Evolutionary conservation across 441 rosid genomes (phyloP), one percentile per base, ranked within the genome.

Genomic region (Eutrema salsugineum): DNA sequence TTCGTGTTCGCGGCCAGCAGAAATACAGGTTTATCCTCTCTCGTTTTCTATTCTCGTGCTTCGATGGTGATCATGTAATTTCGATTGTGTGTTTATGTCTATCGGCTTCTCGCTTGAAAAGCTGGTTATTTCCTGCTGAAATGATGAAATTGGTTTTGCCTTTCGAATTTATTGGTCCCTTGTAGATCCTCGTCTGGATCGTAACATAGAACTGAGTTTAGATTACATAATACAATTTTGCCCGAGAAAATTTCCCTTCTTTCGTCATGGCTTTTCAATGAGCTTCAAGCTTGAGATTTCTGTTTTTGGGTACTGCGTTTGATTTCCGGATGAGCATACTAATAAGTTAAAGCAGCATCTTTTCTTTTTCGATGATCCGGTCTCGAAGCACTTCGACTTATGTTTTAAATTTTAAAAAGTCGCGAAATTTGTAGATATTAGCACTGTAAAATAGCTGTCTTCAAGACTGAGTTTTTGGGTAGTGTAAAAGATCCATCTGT

Each of bases 1-100:
- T 83, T 72, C 76, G 83, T 63, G 81, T 87, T 79, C 85, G 78
- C 2, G 84, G 82, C 64, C 92, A 83, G 48, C 90, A 73, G 63
- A 91, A 88, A 76, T 90, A 90, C 83, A 85, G 91, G 99, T 77
- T 19, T 12, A 4, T 30, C 17, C 39, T 4, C 28, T 59, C 47
- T 61, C 17, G n/a, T n/a, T n/a, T n/a, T 33, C 15, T 30, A 43
- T 74, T 27, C 24, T 48, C 5, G 30, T 48, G 17, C 20, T 43
- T 14, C 43, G 28, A 33, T 55, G 16, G 9, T 16, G 5, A 6
- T 14, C 43, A 9, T 43, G 39, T 24, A 40, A 8, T 75, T 40
- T 50, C 33, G 32, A 44, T 51, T 60, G 4, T 42, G 17, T n/a
- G 32, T 71, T 53, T 51, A n/a, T 36, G 8, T 53, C 3, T 35